phyloP scores from a whole-genome alignment of 192 early-diverging fungal genomes.

The Linnemannia hyalina region DNA sequence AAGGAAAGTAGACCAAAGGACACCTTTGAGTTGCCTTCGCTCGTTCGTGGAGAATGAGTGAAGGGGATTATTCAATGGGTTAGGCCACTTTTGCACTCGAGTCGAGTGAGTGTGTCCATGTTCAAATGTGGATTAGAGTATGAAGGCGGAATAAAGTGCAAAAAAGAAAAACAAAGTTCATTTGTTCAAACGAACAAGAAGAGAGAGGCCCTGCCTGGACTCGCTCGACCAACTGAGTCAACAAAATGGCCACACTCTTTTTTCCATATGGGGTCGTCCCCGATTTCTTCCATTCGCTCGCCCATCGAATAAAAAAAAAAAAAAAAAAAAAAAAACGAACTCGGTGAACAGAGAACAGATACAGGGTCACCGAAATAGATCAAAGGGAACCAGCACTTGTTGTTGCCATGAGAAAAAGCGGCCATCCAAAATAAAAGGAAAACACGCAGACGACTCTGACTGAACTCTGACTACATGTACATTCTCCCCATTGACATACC shows the following conservation, averaged over 20 bases:
- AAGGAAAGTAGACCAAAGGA: not conserved
- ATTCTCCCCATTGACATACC: no score
- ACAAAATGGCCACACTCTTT: not conserved
- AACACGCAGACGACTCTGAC: not conserved
- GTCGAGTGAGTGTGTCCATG: not conserved
- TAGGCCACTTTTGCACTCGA: not conserved
- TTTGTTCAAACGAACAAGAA: not conserved
- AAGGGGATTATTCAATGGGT: not conserved
- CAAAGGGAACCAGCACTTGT: not conserved
- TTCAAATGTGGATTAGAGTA: not conserved
- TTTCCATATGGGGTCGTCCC: constrained; percentile 10
- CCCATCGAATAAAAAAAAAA: constrained; percentile 19
- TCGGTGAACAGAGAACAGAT: constrained; percentile 17
- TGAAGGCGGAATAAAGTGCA: not conserved
- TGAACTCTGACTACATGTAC: not conserved
- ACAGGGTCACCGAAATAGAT: not conserved
- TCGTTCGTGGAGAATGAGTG: not conserved
- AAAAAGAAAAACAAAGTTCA: not conserved
- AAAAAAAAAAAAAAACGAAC: constrained; percentile 31
- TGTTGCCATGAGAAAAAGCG: not conserved
- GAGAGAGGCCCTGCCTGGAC: not conserved
- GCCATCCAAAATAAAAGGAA: not conserved
- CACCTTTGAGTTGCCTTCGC: not conserved
- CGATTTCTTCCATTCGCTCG: constrained; percentile 25
- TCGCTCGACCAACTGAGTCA: not conserved